phyloP scores from a whole-genome alignment of 2,329 filamentous ascomycete genomes.

The Cercospora janseana region DNA sequence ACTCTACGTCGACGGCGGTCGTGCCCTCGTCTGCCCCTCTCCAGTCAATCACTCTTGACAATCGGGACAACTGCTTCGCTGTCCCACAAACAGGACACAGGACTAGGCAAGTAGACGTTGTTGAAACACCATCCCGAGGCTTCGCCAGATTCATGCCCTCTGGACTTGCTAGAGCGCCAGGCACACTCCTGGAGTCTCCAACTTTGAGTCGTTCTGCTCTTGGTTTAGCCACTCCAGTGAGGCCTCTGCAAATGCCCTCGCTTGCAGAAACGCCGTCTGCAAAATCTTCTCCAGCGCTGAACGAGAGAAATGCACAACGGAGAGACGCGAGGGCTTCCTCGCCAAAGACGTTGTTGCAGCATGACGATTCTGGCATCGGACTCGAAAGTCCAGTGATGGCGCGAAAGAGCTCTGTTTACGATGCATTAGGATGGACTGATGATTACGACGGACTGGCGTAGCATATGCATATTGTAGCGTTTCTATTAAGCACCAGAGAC shows the following conservation, averaged over 20 bases:
- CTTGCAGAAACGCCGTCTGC: constrained; percentile 16
- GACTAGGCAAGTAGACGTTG: constrained; percentile 30
- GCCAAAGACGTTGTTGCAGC: not conserved
- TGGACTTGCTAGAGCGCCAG: constrained; percentile 24
- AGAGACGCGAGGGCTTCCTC: not conserved
- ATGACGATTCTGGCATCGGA: constrained; percentile 14
- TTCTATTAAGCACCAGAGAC: too few species aligned
- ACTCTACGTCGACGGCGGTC: constrained; percentile 34
- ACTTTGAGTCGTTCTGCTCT: constrained; percentile 20
- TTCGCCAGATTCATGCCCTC: constrained; percentile 36
- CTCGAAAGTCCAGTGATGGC: constrained; percentile 8
- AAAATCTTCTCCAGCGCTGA: constrained; percentile 1
- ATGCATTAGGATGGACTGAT: constrained; percentile 49
- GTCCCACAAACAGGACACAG: constrained; percentile 34
- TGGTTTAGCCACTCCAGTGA: constrained; percentile 22
- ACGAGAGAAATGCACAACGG: not conserved
- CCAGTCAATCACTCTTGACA: constrained; percentile 22
- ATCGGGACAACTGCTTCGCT: constrained; percentile 28
- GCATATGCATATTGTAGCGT: constrained; percentile 10
- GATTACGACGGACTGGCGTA: constrained; percentile 38
- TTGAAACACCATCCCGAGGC: constrained; percentile 46
- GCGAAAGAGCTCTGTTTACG: constrained; percentile 37
- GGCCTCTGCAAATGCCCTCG: constrained; percentile 23
- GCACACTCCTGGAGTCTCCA: constrained; percentile 27
- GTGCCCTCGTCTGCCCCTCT: constrained; percentile 43